Evolutionary conservation across 2,329 filamentous ascomycete genomes (phyloP).

Genomic region (Paracoccidioides lutzii): DNA sequence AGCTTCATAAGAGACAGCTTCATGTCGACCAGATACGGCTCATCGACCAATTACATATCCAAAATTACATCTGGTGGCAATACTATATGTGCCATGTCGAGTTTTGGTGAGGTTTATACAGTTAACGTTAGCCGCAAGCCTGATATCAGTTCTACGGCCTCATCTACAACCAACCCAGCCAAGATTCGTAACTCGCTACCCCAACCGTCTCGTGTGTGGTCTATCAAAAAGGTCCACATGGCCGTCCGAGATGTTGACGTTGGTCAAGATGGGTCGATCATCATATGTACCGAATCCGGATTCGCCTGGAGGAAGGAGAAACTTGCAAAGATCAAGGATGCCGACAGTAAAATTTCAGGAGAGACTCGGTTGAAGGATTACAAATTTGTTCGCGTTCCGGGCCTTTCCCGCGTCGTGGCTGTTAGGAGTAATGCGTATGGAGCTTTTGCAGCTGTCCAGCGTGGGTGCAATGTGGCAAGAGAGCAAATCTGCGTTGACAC

Average conservation of each 20-base stretch:
- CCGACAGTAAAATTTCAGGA: conserved; percentile 32
- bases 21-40: conserved; percentile 52
- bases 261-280: conserved; percentile 85
- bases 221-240: conserved; percentile 68
- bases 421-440: conserved; percentile 84
- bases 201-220: conserved; percentile 72
- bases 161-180: conserved; percentile 81
- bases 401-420: conserved; percentile 68
- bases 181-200: conserved; percentile 80
- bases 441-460: conserved; percentile 74
- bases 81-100: conserved; percentile 79
- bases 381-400: conserved; percentile 86
- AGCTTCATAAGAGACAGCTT: conserved; percentile 55
- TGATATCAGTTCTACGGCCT: conserved; percentile 46
- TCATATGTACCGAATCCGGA: conserved; percentile 82
- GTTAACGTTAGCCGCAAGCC: conserved; percentile 58
- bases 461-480: conserved; percentile 69
- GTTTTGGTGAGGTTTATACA: conserved; percentile 76
- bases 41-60: conserved; percentile 53
- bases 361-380: conserved; percentile 69
- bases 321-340: conserved; percentile 65
- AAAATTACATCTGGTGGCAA: conserved; percentile 77
- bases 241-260: conserved; percentile 78
- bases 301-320: conserved; percentile 86
- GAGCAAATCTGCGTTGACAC: conserved; percentile 54